Percentiles rank a stretch among this genome's conserved stretches.
Conservation (phyloP, 2,329 filamentous ascomycete genomes). For the Cladorrhinum sp. region DNA sequence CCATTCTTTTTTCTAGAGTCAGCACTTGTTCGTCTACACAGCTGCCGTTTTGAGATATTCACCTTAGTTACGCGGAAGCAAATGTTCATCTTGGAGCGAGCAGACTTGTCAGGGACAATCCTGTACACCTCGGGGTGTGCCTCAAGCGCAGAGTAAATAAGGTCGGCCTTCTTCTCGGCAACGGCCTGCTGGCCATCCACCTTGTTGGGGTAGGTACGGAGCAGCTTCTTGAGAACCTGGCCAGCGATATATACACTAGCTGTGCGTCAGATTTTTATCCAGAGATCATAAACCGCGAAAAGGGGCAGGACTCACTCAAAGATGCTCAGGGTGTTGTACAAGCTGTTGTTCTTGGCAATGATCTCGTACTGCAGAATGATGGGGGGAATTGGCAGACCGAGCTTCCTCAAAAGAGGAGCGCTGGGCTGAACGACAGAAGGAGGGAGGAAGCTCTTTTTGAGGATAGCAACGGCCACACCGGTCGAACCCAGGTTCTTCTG, state of each 20-base stretch:
- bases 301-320: slow-evolving; percentile 59
- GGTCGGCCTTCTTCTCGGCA: slow-evolving; percentile 67
- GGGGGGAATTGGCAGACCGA: slow-evolving; percentile 75
- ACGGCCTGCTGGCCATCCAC: slow-evolving; percentile 74
- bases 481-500: slow-evolving; percentile 92
- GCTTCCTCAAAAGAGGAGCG: slow-evolving; percentile 65
- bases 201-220: slow-evolving; percentile 62
- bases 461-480: slow-evolving; percentile 80
- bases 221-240: slow-evolving; percentile 77
- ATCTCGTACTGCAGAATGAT: slow-evolving; percentile 79
- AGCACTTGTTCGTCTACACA: not conserved
- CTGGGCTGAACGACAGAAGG: slow-evolving; percentile 63
- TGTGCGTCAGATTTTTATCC: not conserved
- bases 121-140: slow-evolving; percentile 68
- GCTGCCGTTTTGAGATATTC: slow-evolving; percentile 16
- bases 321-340: slow-evolving; percentile 95
- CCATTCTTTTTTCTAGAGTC: slow-evolving; percentile 36
- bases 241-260: slow-evolving; percentile 77
- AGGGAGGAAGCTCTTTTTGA: slow-evolving; percentile 77
- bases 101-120: slow-evolving; percentile 70
- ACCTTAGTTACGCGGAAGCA: slow-evolving; percentile 73
- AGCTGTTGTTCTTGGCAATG: slow-evolving; percentile 86
- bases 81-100: slow-evolving; percentile 88
- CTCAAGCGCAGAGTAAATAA: slow-evolving; percentile 77
- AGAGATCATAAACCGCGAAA: not conserved